phyloP scores from a whole-genome alignment of 1,139 yeast species.

The Scheffersomyces illinoinensis region DNA sequence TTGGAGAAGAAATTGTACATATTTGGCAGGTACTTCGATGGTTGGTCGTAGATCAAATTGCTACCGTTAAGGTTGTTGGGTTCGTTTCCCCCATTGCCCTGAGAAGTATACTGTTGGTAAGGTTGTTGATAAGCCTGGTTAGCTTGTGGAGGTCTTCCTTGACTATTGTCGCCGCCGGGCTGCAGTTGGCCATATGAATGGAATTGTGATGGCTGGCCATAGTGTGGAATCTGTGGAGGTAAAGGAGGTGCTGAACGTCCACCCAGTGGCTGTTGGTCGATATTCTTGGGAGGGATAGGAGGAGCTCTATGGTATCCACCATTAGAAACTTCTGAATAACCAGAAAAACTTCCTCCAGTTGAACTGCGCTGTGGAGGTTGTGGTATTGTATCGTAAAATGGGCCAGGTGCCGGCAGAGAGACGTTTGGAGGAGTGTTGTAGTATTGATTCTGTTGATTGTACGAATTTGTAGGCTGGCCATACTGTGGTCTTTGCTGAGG shows the following conservation, averaged over 20 bases:
- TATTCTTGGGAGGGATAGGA: slow-evolving; percentile 9
- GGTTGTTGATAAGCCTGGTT: slow-evolving; percentile 6
- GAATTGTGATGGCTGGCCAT: slow-evolving; percentile 4
- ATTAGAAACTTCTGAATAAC: background rate
- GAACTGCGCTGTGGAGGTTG: background rate
- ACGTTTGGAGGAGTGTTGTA: background rate
- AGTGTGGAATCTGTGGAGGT: slow-evolving; percentile 18
- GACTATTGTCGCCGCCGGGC: slow-evolving; percentile 9
- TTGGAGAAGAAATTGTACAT: slow-evolving; percentile 45
- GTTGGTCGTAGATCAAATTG: slow-evolving; percentile 45
- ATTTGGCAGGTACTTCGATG: slow-evolving; percentile 49
- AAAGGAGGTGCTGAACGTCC: slow-evolving; percentile 15
- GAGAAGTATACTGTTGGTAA: background rate
- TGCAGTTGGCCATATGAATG: slow-evolving; percentile 1
- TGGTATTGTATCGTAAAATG: background rate
- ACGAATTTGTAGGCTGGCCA: background rate
- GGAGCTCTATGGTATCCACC: slow-evolving; percentile 4
- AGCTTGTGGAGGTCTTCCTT: slow-evolving; percentile 4
- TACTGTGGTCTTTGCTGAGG: slow-evolving; percentile 8
- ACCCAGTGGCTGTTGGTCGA: slow-evolving; percentile 3
- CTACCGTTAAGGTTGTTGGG: slow-evolving; percentile 6
- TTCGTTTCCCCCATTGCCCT: background rate
- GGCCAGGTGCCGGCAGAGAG: background rate
- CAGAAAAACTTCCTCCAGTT: background rate
- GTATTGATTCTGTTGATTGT: background rate